Evolutionary conservation across 805 yeast genomes (phyloP).

Genomic region (Sugiyamaella boreocaroliniensis): DNA sequence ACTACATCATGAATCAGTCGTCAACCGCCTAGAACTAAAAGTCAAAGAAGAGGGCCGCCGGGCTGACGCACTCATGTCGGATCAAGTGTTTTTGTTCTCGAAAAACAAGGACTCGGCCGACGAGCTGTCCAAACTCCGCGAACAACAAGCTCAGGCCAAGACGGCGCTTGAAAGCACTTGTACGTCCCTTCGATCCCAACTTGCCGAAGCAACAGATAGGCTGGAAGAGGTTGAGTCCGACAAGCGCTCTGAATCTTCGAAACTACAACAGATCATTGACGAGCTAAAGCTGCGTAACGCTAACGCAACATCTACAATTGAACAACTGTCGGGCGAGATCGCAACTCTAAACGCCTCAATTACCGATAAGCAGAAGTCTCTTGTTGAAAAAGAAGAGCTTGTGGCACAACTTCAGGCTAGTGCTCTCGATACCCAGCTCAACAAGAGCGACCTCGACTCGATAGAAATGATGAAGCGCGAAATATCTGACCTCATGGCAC

Average conservation of each 20-base stretch:
- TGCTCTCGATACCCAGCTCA: background rate
- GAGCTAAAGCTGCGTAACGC: conserved; percentile 3
- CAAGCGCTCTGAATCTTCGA: background rate
- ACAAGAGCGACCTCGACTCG: conserved; percentile 10
- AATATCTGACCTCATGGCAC: conserved; percentile 36
- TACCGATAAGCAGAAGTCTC: conserved; percentile 7
- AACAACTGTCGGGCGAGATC: conserved; percentile 6
- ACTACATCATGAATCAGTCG: conserved; percentile 28
- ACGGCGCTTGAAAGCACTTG: conserved; percentile 26
- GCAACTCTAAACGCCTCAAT: background rate
- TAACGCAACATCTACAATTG: background rate
- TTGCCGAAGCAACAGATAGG: conserved; percentile 20
- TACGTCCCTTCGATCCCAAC: conserved; percentile 34
- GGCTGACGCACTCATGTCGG: conserved; percentile 33
- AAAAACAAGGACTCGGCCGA: conserved; percentile 29
- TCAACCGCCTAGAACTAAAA: conserved; percentile 27
- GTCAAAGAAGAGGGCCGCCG: conserved; percentile 29
- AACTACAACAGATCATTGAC: background rate
- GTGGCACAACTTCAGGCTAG: conserved; percentile 6
- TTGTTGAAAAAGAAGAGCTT: conserved; percentile 16
- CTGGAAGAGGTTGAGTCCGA: conserved; percentile 20
- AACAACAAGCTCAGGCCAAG: conserved; percentile 22
- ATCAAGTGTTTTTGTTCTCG: conserved; percentile 34
- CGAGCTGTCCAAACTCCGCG: conserved; percentile 25
- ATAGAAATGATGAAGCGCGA: conserved; percentile 20